Percentiles rank a stretch among this genome's conserved stretches.
phyloP scores from a whole-genome alignment of 345 rosid species.

The Cardiospermum halicacabum region DNA sequence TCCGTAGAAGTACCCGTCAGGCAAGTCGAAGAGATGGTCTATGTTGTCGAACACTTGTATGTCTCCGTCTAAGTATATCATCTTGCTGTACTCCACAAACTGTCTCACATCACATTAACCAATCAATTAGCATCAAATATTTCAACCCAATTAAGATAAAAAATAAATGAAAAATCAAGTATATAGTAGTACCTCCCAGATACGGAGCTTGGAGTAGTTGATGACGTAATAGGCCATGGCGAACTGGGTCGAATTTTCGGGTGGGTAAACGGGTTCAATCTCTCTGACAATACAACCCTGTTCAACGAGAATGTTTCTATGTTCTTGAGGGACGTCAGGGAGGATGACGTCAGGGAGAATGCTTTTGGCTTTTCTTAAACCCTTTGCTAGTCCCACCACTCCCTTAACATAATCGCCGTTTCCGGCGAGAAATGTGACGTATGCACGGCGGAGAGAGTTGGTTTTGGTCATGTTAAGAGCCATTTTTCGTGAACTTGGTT shows the following conservation, averaged over 20 bases:
- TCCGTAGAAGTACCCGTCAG: too few species aligned
- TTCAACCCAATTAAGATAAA: too few species aligned
- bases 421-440: too few species aligned
- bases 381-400: too few species aligned
- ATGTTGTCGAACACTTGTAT: constrained; percentile 45
- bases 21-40: constrained; percentile 33
- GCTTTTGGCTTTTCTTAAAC: constrained; percentile 28
- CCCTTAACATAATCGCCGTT: too few species aligned
- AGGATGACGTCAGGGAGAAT: constrained; percentile 50
- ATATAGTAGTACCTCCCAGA: constrained; percentile 52
- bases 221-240: constrained; percentile 78
- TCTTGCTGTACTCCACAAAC: background rate
- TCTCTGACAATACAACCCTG: constrained; percentile 55
- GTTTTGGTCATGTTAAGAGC: too few species aligned
- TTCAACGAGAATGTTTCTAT: constrained; percentile 40
- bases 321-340: constrained; percentile 64
- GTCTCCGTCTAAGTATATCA: background rate
- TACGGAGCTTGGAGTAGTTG: constrained; percentile 75
- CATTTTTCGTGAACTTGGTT: too few species aligned
- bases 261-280: constrained; percentile 57
- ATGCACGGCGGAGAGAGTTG: too few species aligned
- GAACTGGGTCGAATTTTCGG: constrained; percentile 61
- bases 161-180: background rate
- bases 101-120: background rate
- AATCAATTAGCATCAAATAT: too few species aligned